Evolutionary conservation across 805 yeast species (phyloP).

Genomic region (Schizosaccharomyces lindneri): DNA sequence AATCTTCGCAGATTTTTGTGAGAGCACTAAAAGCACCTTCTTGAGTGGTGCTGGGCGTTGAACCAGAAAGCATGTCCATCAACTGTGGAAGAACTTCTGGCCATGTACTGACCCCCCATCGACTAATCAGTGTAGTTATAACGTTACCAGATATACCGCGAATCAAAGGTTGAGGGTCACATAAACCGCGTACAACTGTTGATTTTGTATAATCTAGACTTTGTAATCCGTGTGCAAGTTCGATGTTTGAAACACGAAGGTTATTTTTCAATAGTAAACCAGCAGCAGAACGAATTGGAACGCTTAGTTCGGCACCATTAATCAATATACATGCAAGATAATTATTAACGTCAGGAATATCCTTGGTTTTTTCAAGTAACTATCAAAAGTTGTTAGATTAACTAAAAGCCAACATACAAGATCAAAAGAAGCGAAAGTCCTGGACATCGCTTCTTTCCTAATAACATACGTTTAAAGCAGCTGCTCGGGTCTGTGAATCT

Average conservation of each 20-base stretch:
- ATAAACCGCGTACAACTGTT: slow-evolving; percentile 23
- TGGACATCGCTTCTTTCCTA: background rate
- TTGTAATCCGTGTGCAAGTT: background rate
- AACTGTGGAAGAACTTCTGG: slow-evolving; percentile 48
- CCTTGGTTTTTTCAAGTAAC: slow-evolving; percentile 1
- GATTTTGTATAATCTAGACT: slow-evolving; percentile 20
- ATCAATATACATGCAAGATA: slow-evolving; percentile 52
- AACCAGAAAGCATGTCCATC: slow-evolving; percentile 30
- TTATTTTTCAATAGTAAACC: slow-evolving; percentile 67
- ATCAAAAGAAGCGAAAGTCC: background rate
- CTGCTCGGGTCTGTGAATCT: background rate
- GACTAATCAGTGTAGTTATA: slow-evolving; percentile 52
- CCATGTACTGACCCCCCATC: slow-evolving; percentile 48
- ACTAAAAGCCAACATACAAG: background rate
- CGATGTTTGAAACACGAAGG: slow-evolving; percentile 17
- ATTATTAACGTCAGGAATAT: slow-evolving; percentile 47
- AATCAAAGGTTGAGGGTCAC: slow-evolving; percentile 32
- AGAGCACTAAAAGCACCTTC: slow-evolving; percentile 67
- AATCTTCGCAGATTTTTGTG: slow-evolving; percentile 76
- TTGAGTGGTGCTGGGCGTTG: slow-evolving; percentile 23
- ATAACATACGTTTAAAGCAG: background rate
- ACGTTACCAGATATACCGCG: slow-evolving; percentile 80
- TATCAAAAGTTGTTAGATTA: background rate
- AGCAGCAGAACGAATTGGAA: slow-evolving; percentile 59
- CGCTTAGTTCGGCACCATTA: slow-evolving; percentile 21